phyloP scores from a whole-genome alignment of 352 stramenopile genomes.

The Phytophthora megakarya region DNA sequence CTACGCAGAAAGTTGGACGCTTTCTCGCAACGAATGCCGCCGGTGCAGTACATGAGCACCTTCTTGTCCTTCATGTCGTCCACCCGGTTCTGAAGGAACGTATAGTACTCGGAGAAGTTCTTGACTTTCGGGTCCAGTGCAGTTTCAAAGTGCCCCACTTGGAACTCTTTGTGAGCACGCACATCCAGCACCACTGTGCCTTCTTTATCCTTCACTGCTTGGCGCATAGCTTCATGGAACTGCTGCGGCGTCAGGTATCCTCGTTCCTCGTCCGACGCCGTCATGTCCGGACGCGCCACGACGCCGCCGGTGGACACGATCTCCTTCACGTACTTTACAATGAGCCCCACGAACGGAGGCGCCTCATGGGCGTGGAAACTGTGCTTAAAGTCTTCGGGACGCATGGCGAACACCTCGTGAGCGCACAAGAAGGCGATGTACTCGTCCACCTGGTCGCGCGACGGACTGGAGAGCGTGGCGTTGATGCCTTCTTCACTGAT shows the following conservation, averaged over 20 bases:
- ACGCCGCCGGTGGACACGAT: conserved; percentile 70
- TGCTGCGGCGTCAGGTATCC: conserved; percentile 79
- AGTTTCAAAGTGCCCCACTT: conserved; percentile 75
- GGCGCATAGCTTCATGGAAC: conserved; percentile 69
- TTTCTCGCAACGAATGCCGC: conserved; percentile 80
- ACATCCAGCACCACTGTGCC: conserved; percentile 64
- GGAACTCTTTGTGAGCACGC: conserved; percentile 64
- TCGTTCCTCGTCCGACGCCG: conserved; percentile 57
- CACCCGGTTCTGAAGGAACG: conserved; percentile 61
- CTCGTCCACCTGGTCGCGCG: conserved; percentile 50
- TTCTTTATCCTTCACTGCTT: conserved; percentile 49
- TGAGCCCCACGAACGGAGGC: conserved; percentile 63
- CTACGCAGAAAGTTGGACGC: conserved; percentile 70
- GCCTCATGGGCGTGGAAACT: conserved; percentile 44
- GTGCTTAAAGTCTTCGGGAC: conserved; percentile 77
- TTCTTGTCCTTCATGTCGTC: conserved; percentile 75
- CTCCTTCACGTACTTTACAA: conserved; percentile 81
- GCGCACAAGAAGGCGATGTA: conserved; percentile 66
- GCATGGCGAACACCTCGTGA: conserved; percentile 60
- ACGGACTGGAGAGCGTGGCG: conserved; percentile 68
- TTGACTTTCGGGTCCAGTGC: conserved; percentile 70
- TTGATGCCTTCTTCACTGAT: conserved; percentile 88
- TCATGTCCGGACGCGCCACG: conserved; percentile 57
- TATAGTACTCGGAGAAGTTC: conserved; percentile 81
- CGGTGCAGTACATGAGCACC: conserved; percentile 82